These are phyloP conservation scores for Mucor racemosus DNA, from an alignment of 371 early-diverging fungal species.

Conservation along the genomic window DNA sequence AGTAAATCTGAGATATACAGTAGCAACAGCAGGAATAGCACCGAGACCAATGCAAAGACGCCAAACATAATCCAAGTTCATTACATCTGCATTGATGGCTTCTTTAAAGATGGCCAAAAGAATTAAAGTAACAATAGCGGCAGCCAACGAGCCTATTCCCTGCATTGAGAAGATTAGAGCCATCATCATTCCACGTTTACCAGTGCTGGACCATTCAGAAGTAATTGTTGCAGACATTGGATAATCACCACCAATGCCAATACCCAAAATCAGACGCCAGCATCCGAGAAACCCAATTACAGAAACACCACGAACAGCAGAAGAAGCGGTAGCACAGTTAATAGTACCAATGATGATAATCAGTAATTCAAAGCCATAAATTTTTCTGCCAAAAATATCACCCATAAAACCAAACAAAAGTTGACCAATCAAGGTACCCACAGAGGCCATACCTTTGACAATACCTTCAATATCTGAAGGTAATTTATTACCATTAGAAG, in stretches of 20 bases:
- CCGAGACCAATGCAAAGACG: conserved; percentile 76
- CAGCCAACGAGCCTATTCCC: conserved; percentile 75
- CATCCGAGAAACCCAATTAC: conserved; percentile 53
- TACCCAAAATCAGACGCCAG: conserved; percentile 81
- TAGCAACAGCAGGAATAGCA: conserved; percentile 66
- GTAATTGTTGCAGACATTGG: conserved; percentile 83
- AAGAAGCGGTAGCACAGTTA: conserved; percentile 56
- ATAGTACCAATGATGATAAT: conserved; percentile 78
- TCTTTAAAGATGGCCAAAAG: conserved; percentile 59
- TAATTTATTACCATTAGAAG: conserved; percentile 41
- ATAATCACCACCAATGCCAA: conserved; percentile 85
- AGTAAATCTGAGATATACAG: conserved; percentile 77
- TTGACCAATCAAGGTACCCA: conserved; percentile 83
- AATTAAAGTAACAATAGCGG: conserved; percentile 68
- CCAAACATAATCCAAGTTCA: conserved; percentile 81
- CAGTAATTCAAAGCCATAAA: conserved; percentile 86
- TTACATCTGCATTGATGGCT: conserved; percentile 56
- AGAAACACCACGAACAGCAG: conserved; percentile 35
- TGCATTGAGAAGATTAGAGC: conserved; percentile 90
- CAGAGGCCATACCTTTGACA: conserved; percentile 75
- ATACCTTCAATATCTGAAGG: conserved; percentile 66
- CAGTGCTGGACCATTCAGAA: conserved; percentile 80
- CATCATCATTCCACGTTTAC: conserved; percentile 83
- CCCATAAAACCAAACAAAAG: conserved; percentile 79
- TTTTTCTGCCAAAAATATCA: conserved; percentile 82